A percentile compares a stretch with the other conserved stretches of the same genome.
Evolutionary conservation across 306 rosid genomes (phyloP).

Genomic region (Prunus campanulata): DNA sequence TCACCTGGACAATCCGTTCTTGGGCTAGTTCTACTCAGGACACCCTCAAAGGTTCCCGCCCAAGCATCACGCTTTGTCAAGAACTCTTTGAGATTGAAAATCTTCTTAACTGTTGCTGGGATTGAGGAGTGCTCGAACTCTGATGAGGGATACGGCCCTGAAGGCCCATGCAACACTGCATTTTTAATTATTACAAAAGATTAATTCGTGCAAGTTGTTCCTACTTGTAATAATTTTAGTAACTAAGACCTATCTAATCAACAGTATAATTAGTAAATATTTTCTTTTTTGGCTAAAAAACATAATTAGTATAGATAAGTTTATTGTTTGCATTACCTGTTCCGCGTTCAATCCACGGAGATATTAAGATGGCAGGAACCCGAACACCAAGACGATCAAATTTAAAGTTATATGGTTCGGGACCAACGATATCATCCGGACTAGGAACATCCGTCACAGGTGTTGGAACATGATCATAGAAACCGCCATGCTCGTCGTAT

Average conservation of each 20-base stretch:
- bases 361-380: slow-evolving; percentile 55
- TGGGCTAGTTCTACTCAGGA: slow-evolving; percentile 34
- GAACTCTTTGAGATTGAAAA: slow-evolving; percentile 52
- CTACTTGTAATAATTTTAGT: neutral
- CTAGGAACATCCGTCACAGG: slow-evolving; percentile 56
- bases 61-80: slow-evolving; percentile 59
- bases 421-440: slow-evolving; percentile 55
- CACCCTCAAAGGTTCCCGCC: slow-evolving; percentile 46
- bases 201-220: neutral
- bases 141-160: slow-evolving; percentile 56
- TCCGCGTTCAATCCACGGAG: slow-evolving; percentile 74
- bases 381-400: slow-evolving; percentile 75
- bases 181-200: neutral
- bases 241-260: neutral
- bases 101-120: slow-evolving; percentile 60
- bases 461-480: slow-evolving; percentile 70
- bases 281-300: no score
- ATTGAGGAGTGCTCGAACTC: slow-evolving; percentile 70
- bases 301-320: no score
- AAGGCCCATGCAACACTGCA: slow-evolving; percentile 55
- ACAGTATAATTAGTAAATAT: neutral
- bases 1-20: slow-evolving; percentile 53
- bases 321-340: slow-evolving; percentile 35
- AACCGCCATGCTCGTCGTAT: slow-evolving; percentile 85
- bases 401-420: slow-evolving; percentile 40